A percentile compares a stretch with the other conserved stretches of the same genome.
phyloP scores from a whole-genome alignment of 768 basidiomycete species.

The Strobilomyces confusus region DNA sequence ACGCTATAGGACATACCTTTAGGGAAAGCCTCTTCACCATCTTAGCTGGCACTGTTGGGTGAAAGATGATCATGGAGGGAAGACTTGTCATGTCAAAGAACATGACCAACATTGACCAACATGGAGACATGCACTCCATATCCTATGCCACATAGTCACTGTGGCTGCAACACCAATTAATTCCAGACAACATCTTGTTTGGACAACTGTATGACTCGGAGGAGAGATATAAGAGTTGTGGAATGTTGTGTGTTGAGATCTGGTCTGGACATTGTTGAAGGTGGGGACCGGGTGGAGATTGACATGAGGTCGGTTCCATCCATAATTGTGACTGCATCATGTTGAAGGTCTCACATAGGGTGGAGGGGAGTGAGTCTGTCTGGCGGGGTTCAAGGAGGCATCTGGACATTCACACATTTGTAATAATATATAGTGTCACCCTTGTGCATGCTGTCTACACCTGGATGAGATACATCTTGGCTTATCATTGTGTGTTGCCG shows the following conservation, averaged over 20 bases:
- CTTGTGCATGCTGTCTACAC: slow-evolving; percentile 82
- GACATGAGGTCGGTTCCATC: slow-evolving; percentile 49
- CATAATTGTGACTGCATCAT: not conserved
- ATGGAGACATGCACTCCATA: slow-evolving; percentile 58
- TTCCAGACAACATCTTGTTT: slow-evolving; percentile 80
- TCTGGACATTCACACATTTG: slow-evolving; percentile 1
- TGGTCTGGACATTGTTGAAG: slow-evolving; percentile 80
- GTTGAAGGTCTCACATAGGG: not conserved
- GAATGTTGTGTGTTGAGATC: slow-evolving; percentile 78
- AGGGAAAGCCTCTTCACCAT: no score
- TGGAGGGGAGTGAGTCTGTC: slow-evolving; percentile 74
- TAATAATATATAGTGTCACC: slow-evolving; percentile 51
- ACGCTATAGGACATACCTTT: no score
- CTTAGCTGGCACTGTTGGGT: slow-evolving; percentile 34
- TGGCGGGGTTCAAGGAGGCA: slow-evolving; percentile 46
- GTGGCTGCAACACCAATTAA: slow-evolving; percentile 70
- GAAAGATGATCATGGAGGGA: slow-evolving; percentile 36
- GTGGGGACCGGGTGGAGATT: slow-evolving; percentile 84
- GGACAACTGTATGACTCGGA: slow-evolving; percentile 66
- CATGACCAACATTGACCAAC: slow-evolving; percentile 50
- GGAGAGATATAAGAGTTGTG: slow-evolving; percentile 73
- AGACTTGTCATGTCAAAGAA: slow-evolving; percentile 42
- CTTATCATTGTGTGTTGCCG: not conserved
- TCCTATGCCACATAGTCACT: slow-evolving; percentile 73
- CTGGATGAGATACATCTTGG: slow-evolving; percentile 47